These are phyloP conservation scores for Salix suchowensis DNA, from an alignment of 345 rosid genomes.

Conservation along the genomic window DNA sequence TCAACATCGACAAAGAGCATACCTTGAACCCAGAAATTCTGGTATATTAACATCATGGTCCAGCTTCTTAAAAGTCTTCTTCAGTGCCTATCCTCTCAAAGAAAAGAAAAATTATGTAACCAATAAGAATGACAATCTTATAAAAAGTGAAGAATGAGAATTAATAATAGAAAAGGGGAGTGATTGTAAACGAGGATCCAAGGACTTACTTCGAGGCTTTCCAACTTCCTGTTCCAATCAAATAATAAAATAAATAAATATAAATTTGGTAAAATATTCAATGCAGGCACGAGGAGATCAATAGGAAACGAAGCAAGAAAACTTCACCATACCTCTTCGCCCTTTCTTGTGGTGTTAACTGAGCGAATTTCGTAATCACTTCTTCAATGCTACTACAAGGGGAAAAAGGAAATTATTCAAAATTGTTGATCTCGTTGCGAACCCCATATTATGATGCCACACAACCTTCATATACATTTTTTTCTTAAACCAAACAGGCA, in stretches of 20 bases:
- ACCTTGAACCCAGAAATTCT: conserved; percentile 27
- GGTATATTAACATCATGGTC: conserved; percentile 31
- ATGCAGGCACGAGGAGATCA: not conserved
- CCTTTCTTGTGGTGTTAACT: conserved; percentile 30
- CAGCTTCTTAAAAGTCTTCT: conserved; percentile 31
- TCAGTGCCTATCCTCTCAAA: conserved; percentile 26
- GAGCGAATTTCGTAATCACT: conserved; percentile 24
- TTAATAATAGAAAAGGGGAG: not conserved
- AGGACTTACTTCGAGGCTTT: conserved; percentile 32
- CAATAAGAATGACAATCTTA: not conserved
- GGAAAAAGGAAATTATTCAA: not conserved
- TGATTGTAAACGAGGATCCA: not conserved
- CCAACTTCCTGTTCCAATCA: conserved; percentile 28
- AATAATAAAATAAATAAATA: not conserved
- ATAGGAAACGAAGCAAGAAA: not conserved
- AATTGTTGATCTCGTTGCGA: not conserved
- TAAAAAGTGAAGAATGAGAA: not conserved
- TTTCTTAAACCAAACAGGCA: not conserved
- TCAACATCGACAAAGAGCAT: not conserved
- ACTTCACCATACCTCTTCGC: conserved; percentile 18
- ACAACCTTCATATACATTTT: not conserved
- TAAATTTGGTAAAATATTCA: not conserved
- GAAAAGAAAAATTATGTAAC: not conserved
- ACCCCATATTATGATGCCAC: not conserved
- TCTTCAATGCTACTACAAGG: conserved; percentile 20